Percentiles rank a stretch among this genome's conserved stretches.
Conservation (phyloP, 1,284 basidiomycete species). For the Heterobasidion parviporum region DNA sequence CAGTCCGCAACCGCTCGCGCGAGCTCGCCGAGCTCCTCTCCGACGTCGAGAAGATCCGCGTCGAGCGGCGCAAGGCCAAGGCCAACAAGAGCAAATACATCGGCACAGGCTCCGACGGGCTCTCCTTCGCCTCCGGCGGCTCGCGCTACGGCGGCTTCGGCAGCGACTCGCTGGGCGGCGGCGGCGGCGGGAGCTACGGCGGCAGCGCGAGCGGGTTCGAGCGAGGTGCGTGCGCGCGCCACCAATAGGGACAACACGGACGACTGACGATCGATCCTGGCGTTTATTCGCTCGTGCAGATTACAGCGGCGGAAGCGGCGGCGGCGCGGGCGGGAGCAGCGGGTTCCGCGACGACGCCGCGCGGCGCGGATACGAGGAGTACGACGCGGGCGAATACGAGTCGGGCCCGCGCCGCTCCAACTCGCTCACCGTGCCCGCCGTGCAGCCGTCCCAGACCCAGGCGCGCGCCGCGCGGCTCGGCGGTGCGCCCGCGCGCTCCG, state of each 20-base stretch:
- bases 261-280: not conserved
- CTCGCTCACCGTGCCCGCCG: constrained; percentile 21
- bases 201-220: constrained; percentile 27
- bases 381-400: constrained; percentile 96
- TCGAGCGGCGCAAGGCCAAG: constrained; percentile 90
- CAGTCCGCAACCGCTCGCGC: constrained; percentile 90
- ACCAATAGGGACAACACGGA: too few species aligned
- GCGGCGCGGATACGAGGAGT: constrained; percentile 77
- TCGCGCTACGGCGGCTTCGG: constrained; percentile 80
- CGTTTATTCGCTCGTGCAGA: constrained; percentile 9
- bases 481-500: constrained; percentile 18
- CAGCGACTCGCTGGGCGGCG: constrained; percentile 34
- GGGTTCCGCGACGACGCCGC: constrained; percentile 51
- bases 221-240: constrained; percentile 10
- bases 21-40: constrained; percentile 86
- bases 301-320: constrained; percentile 34
- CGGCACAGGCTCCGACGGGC: constrained; percentile 78
- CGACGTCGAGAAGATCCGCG: constrained; percentile 88
- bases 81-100: constrained; percentile 88
- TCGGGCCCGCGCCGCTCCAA: constrained; percentile 32
- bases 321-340: constrained; percentile 37
- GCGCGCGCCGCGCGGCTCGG: too few species aligned
- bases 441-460: not conserved
- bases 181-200: constrained; percentile 23
- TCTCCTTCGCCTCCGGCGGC: constrained; percentile 49